Percentiles rank a stretch among this genome's conserved stretches.
Conservation (phyloP, 257 asterid species). For the Ophiorrhiza pumila region DNA sequence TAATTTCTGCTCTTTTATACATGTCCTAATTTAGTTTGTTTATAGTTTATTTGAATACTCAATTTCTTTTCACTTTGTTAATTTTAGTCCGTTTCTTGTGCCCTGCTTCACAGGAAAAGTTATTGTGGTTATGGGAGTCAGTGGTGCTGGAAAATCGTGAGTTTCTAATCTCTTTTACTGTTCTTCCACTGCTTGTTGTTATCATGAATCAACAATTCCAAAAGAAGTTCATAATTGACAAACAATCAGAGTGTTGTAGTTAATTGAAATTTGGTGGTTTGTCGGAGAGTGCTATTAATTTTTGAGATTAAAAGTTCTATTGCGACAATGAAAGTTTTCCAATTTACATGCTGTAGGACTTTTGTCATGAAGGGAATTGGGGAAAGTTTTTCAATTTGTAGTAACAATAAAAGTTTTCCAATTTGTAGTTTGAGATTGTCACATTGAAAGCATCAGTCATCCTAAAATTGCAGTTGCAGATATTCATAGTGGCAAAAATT, state of each 20-base stretch:
- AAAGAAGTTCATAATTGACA: no score
- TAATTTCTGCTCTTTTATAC: neutral
- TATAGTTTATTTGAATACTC: neutral
- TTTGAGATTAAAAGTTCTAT: neutral
- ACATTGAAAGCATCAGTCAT: no score
- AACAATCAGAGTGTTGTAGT: no score
- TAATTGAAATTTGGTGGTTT: neutral
- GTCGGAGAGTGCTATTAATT: neutral
- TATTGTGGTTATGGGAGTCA: slow-evolving; percentile 79
- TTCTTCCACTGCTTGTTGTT: neutral
- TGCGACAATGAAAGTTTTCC: no score
- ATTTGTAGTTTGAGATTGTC: no score
- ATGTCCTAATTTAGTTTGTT: neutral
- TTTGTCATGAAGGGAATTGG: no score
- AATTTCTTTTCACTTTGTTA: neutral
- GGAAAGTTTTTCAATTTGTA: no score
- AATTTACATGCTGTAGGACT: no score
- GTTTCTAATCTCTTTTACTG: slow-evolving; percentile 16
- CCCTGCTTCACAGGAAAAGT: slow-evolving; percentile 46
- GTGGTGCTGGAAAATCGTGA: slow-evolving; percentile 87
- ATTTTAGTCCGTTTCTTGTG: neutral
- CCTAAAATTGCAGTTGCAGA: no score
- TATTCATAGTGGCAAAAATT: no score
- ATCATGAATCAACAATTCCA: no score
- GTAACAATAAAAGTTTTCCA: no score